Percentiles rank a stretch among this genome's conserved stretches.
Evolutionary conservation across 108 stramenopile species (phyloP).

Genomic region (Pseudonitzschia pungens): DNA sequence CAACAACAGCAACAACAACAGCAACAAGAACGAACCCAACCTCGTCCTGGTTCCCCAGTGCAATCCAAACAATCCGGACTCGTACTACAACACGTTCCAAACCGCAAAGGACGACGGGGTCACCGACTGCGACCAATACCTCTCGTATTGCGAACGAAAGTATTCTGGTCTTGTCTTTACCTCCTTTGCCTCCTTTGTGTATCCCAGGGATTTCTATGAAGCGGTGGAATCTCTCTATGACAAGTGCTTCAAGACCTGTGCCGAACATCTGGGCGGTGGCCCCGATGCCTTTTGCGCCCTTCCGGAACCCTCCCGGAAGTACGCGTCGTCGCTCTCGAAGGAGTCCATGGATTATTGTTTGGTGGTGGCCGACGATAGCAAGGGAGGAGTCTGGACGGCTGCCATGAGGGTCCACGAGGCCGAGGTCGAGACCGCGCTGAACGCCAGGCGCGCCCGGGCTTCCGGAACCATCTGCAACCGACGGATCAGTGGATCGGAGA

Average conservation of each 20-base stretch:
- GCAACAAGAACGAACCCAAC: background rate
- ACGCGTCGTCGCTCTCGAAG: background rate
- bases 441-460: background rate
- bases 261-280: background rate
- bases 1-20: background rate
- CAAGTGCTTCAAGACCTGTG: background rate
- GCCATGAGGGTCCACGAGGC: conserved; percentile 3
- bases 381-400: background rate
- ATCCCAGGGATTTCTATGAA: background rate
- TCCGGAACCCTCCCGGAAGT: background rate
- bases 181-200: background rate
- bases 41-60: conserved; percentile 5
- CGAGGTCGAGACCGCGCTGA: background rate
- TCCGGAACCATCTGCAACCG: background rate
- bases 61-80: background rate
- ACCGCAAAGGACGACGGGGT: background rate
- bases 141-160: conserved; percentile 2
- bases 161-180: background rate
- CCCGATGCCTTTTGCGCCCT: background rate
- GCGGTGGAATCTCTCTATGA: background rate
- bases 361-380: background rate
- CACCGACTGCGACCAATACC: conserved; percentile 12
- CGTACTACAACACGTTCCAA: background rate
- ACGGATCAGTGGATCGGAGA: background rate
- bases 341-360: background rate